Base-by-base conservation (phyloP, 2,329 filamentous ascomycete genomes). In the Geosmithia morbida region DNA sequence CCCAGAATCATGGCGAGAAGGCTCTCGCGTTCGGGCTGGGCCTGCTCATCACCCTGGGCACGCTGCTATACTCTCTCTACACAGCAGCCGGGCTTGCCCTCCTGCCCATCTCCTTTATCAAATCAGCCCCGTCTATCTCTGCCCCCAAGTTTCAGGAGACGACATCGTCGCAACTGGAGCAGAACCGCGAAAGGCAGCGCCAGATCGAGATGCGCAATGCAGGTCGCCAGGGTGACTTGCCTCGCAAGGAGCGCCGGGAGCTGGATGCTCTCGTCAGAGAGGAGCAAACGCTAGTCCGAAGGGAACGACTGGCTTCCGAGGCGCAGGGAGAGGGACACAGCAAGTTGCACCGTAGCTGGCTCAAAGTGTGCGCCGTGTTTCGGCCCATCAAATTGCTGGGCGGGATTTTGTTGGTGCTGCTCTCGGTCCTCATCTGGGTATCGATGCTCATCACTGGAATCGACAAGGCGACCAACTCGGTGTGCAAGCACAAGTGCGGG, bases 381-480 rank as follows among this genome's bases (percentile, higher is more conserved):
- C 79, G 89, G 7, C 92, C 92, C 1, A 68, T 98, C 56, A 95
- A 94, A 68, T 77, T 97, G 41, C 63, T 97, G 14, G 84, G 87
- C 2, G 92, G 92, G 14, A 70, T 96, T 45, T 55, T 94, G 0
- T 68, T 97, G 2, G 72, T 96, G 30, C 54, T 87, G 2, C 61
- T 95, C 19, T 74, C 86, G 1, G 64, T 95, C 14, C 54, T 94
- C 41, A 75, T 94, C 54, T 94, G 87, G 75, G 75, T 83, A 8
- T 94, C 87, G 13, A 97, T 98, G 87, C 75, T 97, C 55, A 85
- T 97, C 60, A 97, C 90, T 0, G 85, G 81, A 54, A 88, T 97
- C 58, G 92, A 98, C 75, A 97, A 97, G 69, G 87, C 88, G 37
- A 89, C 85, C 63, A 96, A 97, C 68, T 96, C 89, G 3, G 70